Conservation (phyloP, 2,329 filamentous ascomycete genomes). For the Alternaria sp. region DNA sequence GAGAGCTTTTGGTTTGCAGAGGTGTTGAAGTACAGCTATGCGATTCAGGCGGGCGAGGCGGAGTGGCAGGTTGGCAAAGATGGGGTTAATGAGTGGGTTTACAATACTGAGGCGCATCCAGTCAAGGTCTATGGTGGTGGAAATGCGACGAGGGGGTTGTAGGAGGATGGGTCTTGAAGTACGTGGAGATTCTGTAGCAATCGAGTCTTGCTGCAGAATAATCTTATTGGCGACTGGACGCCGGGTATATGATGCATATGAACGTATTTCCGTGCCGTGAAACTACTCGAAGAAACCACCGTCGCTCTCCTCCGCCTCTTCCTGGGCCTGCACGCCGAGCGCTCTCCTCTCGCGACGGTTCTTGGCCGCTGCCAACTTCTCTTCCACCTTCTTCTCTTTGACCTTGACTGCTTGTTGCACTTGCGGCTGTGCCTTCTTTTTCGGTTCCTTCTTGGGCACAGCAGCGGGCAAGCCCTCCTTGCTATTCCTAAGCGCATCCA, state of each 20-base stretch:
- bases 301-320: slow-evolving; percentile 44
- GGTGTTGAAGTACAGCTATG: slow-evolving; percentile 82
- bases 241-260: slow-evolving; percentile 27
- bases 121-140: slow-evolving; percentile 50
- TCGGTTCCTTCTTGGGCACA: slow-evolving; percentile 30
- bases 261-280: not conserved
- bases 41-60: slow-evolving; percentile 69
- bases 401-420: slow-evolving; percentile 12
- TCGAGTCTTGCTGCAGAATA: not conserved
- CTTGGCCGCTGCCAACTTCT: slow-evolving; percentile 14
- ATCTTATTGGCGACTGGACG: slow-evolving; percentile 5
- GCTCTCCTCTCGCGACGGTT: slow-evolving; percentile 31
- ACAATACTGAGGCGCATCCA: slow-evolving; percentile 71
- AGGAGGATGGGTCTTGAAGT: no score
- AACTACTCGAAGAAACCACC: slow-evolving; percentile 48
- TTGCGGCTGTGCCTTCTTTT: slow-evolving; percentile 21
- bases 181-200: not conserved
- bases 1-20: slow-evolving; percentile 91
- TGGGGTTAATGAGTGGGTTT: slow-evolving; percentile 63
- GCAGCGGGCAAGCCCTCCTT: slow-evolving; percentile 31
- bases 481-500: slow-evolving; percentile 65
- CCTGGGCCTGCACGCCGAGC: slow-evolving; percentile 22
- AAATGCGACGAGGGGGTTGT: not conserved
- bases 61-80: slow-evolving; percentile 62
- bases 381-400: slow-evolving; percentile 23